phyloP scores from a whole-genome alignment of 176 grass and related monocot species.

The Tillandsia leiboldiana region DNA sequence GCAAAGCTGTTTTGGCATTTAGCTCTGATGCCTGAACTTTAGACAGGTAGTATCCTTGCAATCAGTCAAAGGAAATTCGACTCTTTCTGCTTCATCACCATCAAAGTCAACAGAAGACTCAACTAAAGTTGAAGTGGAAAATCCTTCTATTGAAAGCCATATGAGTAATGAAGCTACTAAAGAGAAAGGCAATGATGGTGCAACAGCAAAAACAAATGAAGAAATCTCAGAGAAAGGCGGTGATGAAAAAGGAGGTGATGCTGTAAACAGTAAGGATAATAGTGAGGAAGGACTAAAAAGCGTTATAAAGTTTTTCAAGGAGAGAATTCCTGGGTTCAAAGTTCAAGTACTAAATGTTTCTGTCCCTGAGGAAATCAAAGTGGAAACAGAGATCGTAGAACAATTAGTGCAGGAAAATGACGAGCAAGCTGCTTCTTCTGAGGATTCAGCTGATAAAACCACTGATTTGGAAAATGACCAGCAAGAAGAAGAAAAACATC shows the following conservation, averaged over 20 bases:
- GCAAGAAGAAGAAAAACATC: slow-evolving; percentile 46
- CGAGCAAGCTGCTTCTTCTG: slow-evolving; percentile 31
- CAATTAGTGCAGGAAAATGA: slow-evolving; percentile 52
- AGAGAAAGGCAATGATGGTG: slow-evolving; percentile 27
- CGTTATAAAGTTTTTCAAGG: slow-evolving; percentile 66
- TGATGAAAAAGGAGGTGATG: slow-evolving; percentile 26
- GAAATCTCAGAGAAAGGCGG: slow-evolving; percentile 30
- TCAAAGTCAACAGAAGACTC: slow-evolving; percentile 25
- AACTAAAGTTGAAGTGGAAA: slow-evolving; percentile 27
- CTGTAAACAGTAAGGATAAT: slow-evolving; percentile 34
- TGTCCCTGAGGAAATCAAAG: slow-evolving; percentile 44
- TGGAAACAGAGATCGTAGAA: slow-evolving; percentile 36
- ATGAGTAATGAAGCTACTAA: slow-evolving; percentile 17
- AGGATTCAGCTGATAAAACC: slow-evolving; percentile 33
- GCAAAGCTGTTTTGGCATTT: background rate
- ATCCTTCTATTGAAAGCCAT: slow-evolving; percentile 16
- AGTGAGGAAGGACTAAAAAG: slow-evolving; percentile 50
- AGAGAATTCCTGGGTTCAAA: slow-evolving; percentile 70
- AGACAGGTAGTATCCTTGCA: slow-evolving; percentile 80
- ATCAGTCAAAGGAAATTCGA: slow-evolving; percentile 48
- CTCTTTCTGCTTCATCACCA: slow-evolving; percentile 18
- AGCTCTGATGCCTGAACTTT: slow-evolving; percentile 26
- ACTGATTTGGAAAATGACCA: slow-evolving; percentile 29
- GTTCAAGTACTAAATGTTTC: slow-evolving; percentile 52
- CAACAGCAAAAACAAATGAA: slow-evolving; percentile 26